Evolutionary conservation across 768 basidiomycete species (phyloP), one percentile per base, ranked within the genome.

Genomic region (Calvatia gigantea): DNA sequence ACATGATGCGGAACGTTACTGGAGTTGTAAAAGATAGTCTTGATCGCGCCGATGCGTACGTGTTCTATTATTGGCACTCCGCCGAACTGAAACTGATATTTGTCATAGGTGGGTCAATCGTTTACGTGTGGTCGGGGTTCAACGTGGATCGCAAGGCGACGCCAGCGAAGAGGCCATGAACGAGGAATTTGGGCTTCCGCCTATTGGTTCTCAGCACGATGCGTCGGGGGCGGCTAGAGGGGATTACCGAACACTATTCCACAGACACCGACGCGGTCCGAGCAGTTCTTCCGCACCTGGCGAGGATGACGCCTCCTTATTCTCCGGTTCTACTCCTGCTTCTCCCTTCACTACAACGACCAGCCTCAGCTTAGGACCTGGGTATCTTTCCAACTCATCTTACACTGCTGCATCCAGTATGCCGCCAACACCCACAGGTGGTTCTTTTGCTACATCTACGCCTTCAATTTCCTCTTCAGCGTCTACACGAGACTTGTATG

Each of bases 1-100:
- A 96, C 65, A 95, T 94, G 91, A 85, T 96, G 78, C 77, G 86
- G 27, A 84, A 89, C 27, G 91, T 94, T 27, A 91, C 91, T n/a
- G 79, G 82, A 3, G 91, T 95, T 21, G 88, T 95, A 58, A 87
- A 85, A 63, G 94, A 94, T 58, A 90, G 86, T 59, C 73, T 95
- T 68, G 92, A 94, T 67, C 77, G 87, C 52, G 94, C 93, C 28
- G 94, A 95, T 67, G 81, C 87, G 83, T 92, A 68, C 41, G 86
- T 81, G 6, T 56, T 45, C 27, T 47, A 37, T 58, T 31, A 44
- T 59, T 58, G 48, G 7, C 8, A 35, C 46, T 51, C 50, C 58
- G 11, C 11, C 7, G 41, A n/a, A n/a, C n/a, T 53, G 39, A 58
- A 60, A 51, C n/a, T 56, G 50, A 44, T 19, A 17, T 31, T 44